Base-by-base conservation (phyloP, 2,329 filamentous ascomycete genomes). In the Fusarium staphyleae region DNA sequence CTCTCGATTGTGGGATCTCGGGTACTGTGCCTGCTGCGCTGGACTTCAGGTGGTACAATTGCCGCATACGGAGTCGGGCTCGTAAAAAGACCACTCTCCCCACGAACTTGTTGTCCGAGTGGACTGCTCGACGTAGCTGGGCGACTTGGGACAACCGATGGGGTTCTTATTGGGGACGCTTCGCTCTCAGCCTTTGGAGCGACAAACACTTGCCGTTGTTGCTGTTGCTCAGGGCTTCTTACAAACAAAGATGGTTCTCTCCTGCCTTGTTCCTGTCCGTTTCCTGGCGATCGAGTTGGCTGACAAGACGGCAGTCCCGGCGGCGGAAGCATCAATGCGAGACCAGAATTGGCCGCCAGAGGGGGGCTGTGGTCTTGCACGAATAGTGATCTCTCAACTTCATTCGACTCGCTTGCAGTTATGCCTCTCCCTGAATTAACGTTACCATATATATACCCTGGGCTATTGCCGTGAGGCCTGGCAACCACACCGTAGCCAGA, bases 41-140 rank as follows among this genome's bases (percentile, higher is more conserved):
- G 28, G 6, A 4, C 28, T 12, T 30, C 12, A 3, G 6, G 11
- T 14, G 42, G 39, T 12, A 55, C 45, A 1, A 60, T 35, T n/a
- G 13, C n/a, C 28, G 9, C 12, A 14, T 55, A 58, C 5, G 40
- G 30, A 1, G 62, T 63, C 6, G 62, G 47, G 22, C 48, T 61
- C 1, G 26, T 12, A n/a, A 66, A 65, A 9, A 66, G 26, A 26
- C 19, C 35, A 42, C 60, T 64, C 19, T 65, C 57, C n/a, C 45
- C 52, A 3, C 62, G 45, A 12, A 6, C 24, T 3, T 50, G 34
- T 8, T 46, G 47, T 3, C 1, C 14, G 0, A 58, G 45, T 11
- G 63, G 48, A 1, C 7, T 11, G 8, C 6, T 35, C 5, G 42
- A 15, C 30, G 41, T 41, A 2, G 14, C 10, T 1, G 40, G 29